These are phyloP conservation scores for Mucor racemosus DNA, from an alignment of 371 early-diverging fungal species.

Conservation along the genomic window DNA sequence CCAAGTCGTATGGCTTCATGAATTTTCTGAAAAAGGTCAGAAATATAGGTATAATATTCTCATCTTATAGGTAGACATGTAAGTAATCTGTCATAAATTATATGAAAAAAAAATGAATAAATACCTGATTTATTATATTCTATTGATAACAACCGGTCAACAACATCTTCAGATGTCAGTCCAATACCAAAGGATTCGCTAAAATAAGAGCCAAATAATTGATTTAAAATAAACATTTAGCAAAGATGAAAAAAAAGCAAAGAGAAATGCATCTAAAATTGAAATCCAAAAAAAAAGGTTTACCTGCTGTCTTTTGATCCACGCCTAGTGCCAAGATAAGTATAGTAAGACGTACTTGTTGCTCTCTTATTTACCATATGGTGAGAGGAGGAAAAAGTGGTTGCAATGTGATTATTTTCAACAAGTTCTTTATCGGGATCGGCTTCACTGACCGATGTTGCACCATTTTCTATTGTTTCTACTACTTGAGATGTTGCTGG, in stretches of 20 bases:
- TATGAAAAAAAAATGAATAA: neutral
- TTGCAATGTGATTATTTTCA: constrained; percentile 14
- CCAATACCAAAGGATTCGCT: constrained; percentile 48
- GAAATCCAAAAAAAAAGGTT: constrained; percentile 2
- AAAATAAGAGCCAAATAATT: constrained; percentile 7
- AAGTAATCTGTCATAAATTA: neutral
- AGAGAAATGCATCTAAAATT: constrained; percentile 1
- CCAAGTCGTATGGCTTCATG: constrained; percentile 59
- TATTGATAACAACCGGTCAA: constrained; percentile 37
- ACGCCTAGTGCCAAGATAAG: constrained; percentile 22
- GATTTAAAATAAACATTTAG: constrained; percentile 7
- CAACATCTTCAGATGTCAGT: constrained; percentile 43
- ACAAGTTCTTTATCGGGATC: constrained; percentile 23
- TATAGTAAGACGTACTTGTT: constrained; percentile 13
- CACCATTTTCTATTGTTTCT: constrained; percentile 12
- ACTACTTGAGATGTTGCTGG: neutral
- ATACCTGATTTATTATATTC: constrained; percentile 18
- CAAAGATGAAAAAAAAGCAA: constrained; percentile 19
- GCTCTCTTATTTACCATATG: constrained; percentile 20
- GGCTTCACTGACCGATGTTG: constrained; percentile 28
- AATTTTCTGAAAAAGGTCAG: constrained; percentile 61
- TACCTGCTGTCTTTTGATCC: constrained; percentile 55
- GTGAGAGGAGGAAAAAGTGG: constrained; percentile 16
- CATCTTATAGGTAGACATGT: constrained; percentile 27
- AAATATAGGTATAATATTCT: constrained; percentile 50